Percentiles rank a stretch among this genome's conserved stretches.
These are phyloP conservation scores for Hypericum androsaemum DNA, from an alignment of 345 rosid genomes.

Conservation along the genomic window DNA sequence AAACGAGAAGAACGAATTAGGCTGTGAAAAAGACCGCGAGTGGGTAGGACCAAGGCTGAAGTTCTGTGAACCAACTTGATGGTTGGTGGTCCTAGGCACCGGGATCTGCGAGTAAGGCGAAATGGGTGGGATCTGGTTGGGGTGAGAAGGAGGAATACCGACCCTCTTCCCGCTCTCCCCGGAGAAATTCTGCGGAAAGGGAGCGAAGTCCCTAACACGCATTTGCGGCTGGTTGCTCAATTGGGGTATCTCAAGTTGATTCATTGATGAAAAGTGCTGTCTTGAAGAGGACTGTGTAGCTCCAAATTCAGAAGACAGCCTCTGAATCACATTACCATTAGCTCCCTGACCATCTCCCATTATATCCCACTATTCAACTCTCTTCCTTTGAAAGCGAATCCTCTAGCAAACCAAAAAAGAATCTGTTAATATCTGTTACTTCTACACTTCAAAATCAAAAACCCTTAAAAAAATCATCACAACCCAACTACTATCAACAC, in stretches of 20 bases:
- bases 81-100: conserved; percentile 41
- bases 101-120: conserved; percentile 89
- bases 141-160: conserved; percentile 86
- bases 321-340: conserved; percentile 54
- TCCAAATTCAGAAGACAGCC: conserved; percentile 57
- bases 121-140: conserved; percentile 73
- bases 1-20: conserved; percentile 61
- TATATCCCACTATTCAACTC: not conserved
- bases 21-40: conserved; percentile 81
- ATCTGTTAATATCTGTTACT: too few relatives aligned
- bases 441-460: not conserved
- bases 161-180: conserved; percentile 40
- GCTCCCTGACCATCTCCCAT: conserved; percentile 70
- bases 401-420: too few relatives aligned
- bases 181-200: conserved; percentile 35
- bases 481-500: conserved; percentile 1
- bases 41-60: conserved; percentile 44
- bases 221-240: conserved; percentile 35
- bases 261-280: conserved; percentile 32
- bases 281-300: conserved; percentile 33
- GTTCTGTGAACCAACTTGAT: conserved; percentile 38
- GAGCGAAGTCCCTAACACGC: conserved; percentile 41
- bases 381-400: too few relatives aligned
- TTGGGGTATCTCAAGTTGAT: conserved; percentile 47
- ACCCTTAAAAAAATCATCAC: not conserved